phyloP scores from a whole-genome alignment of 2,329 filamentous ascomycete genomes.

The Coleophoma cylindrospora region DNA sequence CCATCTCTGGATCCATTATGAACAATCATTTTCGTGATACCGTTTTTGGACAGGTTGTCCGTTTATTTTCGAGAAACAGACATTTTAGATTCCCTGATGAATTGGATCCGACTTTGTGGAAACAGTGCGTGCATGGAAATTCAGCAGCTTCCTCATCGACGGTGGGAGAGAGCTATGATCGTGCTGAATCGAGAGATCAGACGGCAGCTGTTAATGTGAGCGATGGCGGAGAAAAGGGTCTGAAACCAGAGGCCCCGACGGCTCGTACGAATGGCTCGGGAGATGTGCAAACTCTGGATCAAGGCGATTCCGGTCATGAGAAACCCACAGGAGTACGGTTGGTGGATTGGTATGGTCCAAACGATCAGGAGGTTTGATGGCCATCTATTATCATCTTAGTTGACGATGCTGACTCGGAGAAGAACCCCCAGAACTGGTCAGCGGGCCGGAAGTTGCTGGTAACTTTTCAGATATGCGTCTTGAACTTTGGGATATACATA shows the following conservation, averaged over 20 bases:
- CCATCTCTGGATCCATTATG: slow-evolving; percentile 6
- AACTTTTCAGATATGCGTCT: slow-evolving; percentile 39
- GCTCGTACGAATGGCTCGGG: not conserved
- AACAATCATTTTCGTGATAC: slow-evolving; percentile 44
- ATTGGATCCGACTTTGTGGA: slow-evolving; percentile 8
- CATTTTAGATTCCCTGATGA: slow-evolving; percentile 54
- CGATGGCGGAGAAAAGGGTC: not conserved
- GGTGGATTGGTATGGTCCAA: slow-evolving; percentile 16
- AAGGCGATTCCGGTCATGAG: not conserved
- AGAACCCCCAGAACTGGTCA: slow-evolving; percentile 48
- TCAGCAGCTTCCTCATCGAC: not conserved
- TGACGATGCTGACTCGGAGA: slow-evolving; percentile 7
- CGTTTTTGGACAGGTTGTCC: slow-evolving; percentile 49
- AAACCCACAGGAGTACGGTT: not conserved
- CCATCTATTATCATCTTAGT: too few relatives aligned
- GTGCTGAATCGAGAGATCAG: not conserved
- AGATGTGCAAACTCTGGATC: not conserved
- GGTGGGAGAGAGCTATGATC: not conserved
- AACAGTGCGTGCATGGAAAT: not conserved
- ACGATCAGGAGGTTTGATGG: slow-evolving; percentile 30
- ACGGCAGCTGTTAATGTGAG: not conserved
- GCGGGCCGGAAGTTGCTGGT: slow-evolving; percentile 33
- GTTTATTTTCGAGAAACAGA: slow-evolving; percentile 43
- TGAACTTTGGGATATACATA: slow-evolving; percentile 51
- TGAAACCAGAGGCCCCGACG: not conserved